A percentile compares a stretch with the other conserved stretches of the same genome.
Conservation (phyloP, 2,329 filamentous ascomycete species). For the Hypoxylon sp. region DNA sequence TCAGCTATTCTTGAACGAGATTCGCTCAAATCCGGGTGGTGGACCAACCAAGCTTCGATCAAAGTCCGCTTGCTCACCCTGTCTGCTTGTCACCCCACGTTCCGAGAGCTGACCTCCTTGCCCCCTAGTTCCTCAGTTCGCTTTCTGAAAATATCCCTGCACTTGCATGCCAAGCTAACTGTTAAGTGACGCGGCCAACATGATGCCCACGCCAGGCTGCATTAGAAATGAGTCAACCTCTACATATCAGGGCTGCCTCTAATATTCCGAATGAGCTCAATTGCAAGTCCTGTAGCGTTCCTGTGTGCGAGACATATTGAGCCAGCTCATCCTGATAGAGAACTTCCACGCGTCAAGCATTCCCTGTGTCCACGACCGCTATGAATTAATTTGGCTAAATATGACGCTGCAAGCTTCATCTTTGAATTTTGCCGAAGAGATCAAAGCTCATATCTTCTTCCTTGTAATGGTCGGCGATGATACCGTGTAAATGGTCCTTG, state of each 20-base stretch:
- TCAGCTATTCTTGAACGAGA: constrained; percentile 23
- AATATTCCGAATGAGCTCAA: constrained; percentile 8
- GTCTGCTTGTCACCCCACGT: constrained; percentile 29
- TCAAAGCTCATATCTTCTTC: constrained; percentile 74
- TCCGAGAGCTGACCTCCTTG: constrained; percentile 3
- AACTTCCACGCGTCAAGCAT: constrained; percentile 3
- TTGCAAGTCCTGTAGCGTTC: constrained; percentile 2
- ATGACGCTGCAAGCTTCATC: constrained; percentile 30
- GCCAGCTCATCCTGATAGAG: constrained; percentile 4
- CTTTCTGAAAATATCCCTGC: constrained; percentile 16
- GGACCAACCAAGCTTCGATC: constrained; percentile 24
- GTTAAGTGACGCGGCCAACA: constrained; percentile 34
- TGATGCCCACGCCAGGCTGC: constrained; percentile 17
- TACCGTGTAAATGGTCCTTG: constrained; percentile 75
- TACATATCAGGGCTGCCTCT: constrained; percentile 15
- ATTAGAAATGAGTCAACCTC: constrained; percentile 29
- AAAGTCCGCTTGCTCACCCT: too few species aligned
- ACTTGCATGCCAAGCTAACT: constrained; percentile 22
- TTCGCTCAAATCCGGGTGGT: constrained; percentile 22
- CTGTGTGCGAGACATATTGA: constrained; percentile 15
- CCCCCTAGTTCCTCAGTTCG: constrained; percentile 7
- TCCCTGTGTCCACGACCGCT: background rate
- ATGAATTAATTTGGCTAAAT: constrained; percentile 6
- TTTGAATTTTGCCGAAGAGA: constrained; percentile 51
- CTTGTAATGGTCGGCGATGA: constrained; percentile 80